Evolutionary conservation across 805 yeast genomes (phyloP).

Genomic region (Sugiyamaella valdiviana): DNA sequence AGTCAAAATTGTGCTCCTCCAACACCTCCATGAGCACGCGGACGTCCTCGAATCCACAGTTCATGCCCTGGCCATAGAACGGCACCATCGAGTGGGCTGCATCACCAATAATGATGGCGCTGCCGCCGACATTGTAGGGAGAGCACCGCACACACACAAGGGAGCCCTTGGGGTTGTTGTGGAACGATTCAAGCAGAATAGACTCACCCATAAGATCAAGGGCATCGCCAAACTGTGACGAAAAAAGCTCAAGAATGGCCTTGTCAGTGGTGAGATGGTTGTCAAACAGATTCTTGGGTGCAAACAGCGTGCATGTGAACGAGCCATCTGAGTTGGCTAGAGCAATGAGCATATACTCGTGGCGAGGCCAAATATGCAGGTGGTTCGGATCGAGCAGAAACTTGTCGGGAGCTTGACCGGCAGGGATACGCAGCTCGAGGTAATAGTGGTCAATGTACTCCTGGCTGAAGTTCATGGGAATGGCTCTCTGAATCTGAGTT

Average conservation of each 20-base stretch:
- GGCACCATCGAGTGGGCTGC: conserved; percentile 98
- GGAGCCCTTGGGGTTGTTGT: conserved; percentile 66
- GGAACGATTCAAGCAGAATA: conserved; percentile 44
- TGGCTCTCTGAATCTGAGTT: conserved; percentile 55
- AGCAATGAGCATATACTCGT: conserved; percentile 82
- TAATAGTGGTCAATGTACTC: conserved; percentile 81
- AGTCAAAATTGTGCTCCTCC: conserved; percentile 35
- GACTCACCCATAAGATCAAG: conserved; percentile 57
- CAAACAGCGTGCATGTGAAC: conserved; percentile 84
- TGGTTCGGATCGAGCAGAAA: conserved; percentile 65
- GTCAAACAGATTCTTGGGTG: conserved; percentile 66
- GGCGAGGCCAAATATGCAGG: conserved; percentile 90
- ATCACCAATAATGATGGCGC: conserved; percentile 73
- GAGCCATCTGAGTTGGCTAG: conserved; percentile 80
- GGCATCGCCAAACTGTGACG: conserved; percentile 67
- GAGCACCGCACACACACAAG: conserved; percentile 63
- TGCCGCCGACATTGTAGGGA: conserved; percentile 62
- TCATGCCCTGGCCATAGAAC: conserved; percentile 97
- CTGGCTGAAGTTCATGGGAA: conserved; percentile 66
- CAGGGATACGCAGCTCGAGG: conserved; percentile 71
- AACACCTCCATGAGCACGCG: conserved; percentile 50
- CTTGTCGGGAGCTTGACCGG: conserved; percentile 34
- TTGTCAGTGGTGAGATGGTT: conserved; percentile 35
- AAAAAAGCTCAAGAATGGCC: conserved; percentile 50
- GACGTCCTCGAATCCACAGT: conserved; percentile 92